Conservation (phyloP, 78 protist genomes). For the Capsaspora owczarzaki region DNA sequence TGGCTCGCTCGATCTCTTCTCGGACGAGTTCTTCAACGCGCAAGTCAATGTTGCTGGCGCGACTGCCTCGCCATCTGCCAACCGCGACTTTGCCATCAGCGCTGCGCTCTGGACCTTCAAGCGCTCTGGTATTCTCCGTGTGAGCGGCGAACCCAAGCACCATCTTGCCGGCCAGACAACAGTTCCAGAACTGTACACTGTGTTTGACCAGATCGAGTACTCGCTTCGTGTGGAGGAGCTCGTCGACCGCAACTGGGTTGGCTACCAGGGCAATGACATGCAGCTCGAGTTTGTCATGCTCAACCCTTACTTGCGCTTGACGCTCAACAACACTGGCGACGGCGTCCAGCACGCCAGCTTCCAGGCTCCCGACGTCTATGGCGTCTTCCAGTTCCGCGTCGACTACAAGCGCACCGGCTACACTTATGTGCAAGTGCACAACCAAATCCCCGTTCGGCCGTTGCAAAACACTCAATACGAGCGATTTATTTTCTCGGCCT, state of each 20-base stretch:
- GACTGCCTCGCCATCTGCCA: background rate
- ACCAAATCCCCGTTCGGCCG: constrained; percentile 63
- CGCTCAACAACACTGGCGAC: constrained; percentile 26
- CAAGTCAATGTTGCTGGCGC: background rate
- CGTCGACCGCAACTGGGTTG: constrained; percentile 52
- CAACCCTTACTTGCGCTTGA: constrained; percentile 68
- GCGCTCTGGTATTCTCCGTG: constrained; percentile 57
- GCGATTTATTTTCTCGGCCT: constrained; percentile 76
- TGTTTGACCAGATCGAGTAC: constrained; percentile 13
- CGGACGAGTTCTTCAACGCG: constrained; percentile 25
- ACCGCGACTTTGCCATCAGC: constrained; percentile 21
- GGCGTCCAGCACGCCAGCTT: constrained; percentile 32
- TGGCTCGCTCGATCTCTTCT: constrained; percentile 61
- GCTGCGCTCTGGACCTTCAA: constrained; percentile 55
- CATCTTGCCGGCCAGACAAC: background rate
- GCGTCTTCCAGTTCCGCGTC: constrained; percentile 63
- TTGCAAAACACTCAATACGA: constrained; percentile 75
- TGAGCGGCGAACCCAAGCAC: background rate
- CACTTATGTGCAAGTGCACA: constrained; percentile 8
- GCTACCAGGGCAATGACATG: constrained; percentile 43
- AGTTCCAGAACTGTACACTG: background rate
- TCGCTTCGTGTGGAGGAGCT: constrained; percentile 50
- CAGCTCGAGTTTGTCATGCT: constrained; percentile 61
- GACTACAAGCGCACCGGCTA: constrained; percentile 51
- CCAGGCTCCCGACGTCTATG: constrained; percentile 76